Evolutionary conservation across 2,329 filamentous ascomycete genomes (phyloP).

Genomic region (Xylaria digitata): DNA sequence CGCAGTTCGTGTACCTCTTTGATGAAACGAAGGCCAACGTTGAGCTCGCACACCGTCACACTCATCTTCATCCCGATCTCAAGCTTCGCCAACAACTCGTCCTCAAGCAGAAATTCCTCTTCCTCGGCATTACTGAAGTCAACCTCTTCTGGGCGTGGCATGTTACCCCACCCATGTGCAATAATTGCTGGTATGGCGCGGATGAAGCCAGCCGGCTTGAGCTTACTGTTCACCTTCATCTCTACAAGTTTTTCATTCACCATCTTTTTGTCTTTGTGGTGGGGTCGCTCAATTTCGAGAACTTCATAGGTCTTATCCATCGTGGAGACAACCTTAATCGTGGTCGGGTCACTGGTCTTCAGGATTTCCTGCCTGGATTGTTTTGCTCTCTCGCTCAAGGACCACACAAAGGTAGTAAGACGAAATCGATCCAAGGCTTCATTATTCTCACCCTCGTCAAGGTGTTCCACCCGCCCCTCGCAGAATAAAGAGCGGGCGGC

Average conservation of each 20-base stretch:
- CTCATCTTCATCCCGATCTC: constrained; percentile 73
- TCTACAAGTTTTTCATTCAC: constrained; percentile 39
- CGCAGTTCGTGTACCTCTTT: constrained; percentile 66
- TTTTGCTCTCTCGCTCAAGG: constrained; percentile 45
- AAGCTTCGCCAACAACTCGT: constrained; percentile 62
- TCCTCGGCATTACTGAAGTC: constrained; percentile 40
- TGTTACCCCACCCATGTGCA: constrained; percentile 60
- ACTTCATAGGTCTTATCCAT: constrained; percentile 72
- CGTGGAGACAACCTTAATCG: constrained; percentile 57
- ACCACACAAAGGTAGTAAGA: constrained; percentile 54
- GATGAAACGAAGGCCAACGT: constrained; percentile 70
- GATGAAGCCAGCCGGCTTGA: constrained; percentile 59
- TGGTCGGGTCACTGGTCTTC: constrained; percentile 42
- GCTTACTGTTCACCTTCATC: constrained; percentile 39
- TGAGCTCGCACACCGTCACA: constrained; percentile 65
- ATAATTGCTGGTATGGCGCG: constrained; percentile 59
- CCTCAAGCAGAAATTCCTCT: constrained; percentile 74
- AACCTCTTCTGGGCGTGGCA: constrained; percentile 50
- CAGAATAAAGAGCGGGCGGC: constrained; percentile 77
- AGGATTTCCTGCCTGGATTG: constrained; percentile 35
- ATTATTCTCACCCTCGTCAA: constrained; percentile 52
- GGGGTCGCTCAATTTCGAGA: constrained; percentile 57
- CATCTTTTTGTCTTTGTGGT: constrained; percentile 33
- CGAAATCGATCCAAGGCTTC: constrained; percentile 58
- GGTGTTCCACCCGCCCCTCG: constrained; percentile 46